These are phyloP conservation scores for Fraxinus xanthoxyloides DNA, from an alignment of 305 asterid genomes.

Conservation along the genomic window DNA sequence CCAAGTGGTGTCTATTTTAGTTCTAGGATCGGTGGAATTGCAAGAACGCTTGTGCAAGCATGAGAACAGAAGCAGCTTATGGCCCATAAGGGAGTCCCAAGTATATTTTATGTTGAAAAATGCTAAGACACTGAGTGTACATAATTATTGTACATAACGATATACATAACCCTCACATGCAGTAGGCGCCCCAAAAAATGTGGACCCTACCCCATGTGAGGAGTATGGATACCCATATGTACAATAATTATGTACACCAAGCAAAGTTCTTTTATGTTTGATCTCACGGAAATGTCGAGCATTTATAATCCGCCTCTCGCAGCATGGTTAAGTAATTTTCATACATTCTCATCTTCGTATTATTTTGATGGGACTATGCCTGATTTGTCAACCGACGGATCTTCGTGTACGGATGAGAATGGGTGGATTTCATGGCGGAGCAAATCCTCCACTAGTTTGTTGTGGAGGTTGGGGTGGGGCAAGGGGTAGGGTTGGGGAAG, in stretches of 20 bases:
- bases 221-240: too few species aligned
- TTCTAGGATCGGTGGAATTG: conserved; percentile 37
- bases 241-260: too few species aligned
- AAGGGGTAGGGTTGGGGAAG: too few species aligned
- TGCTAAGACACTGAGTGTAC: too few species aligned
- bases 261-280: too few species aligned
- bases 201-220: too few species aligned
- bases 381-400: conserved; percentile 40
- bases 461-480: too few species aligned
- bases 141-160: too few species aligned
- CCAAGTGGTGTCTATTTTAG: conserved; percentile 46
- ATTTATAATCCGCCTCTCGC: conserved; percentile 23
- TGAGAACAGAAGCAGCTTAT: conserved; percentile 33
- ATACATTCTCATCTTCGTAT: conserved; percentile 44
- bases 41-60: conserved; percentile 41
- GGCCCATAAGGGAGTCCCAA: conserved; percentile 20
- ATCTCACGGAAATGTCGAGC: conserved; percentile 14
- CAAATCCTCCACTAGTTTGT: too few species aligned
- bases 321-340: conserved; percentile 24
- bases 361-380: conserved; percentile 47
- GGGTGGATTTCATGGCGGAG: too few species aligned
- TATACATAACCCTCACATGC: too few species aligned
- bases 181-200: too few species aligned
- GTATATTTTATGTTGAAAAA: conserved; percentile 30
- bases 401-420: conserved; percentile 34